Conservation (phyloP, 176 grass and related monocot species). For the Carex cristatella region DNA sequence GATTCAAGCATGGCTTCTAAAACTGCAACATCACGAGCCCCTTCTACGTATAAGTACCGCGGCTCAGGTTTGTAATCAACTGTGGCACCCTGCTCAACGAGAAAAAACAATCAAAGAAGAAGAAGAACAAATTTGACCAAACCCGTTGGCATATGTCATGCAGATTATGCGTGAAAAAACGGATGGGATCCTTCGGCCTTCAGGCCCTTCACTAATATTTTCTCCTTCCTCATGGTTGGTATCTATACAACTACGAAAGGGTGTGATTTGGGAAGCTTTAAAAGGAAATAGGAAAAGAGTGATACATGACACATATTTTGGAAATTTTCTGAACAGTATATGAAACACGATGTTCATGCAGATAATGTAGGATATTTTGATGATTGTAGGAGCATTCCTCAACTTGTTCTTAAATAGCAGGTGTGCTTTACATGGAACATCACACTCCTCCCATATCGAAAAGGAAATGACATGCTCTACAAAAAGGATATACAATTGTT, state of each 20-base stretch:
- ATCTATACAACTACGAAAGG: background rate
- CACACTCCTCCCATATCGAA: background rate
- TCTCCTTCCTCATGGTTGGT: background rate
- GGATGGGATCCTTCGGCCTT: background rate
- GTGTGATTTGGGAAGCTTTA: background rate
- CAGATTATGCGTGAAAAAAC: background rate
- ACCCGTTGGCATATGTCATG: background rate
- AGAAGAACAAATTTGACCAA: conserved; percentile 1
- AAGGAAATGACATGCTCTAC: background rate
- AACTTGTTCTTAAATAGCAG: too few relatives aligned
- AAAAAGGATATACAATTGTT: background rate
- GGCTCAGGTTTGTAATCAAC: conserved; percentile 49
- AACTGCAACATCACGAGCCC: conserved; percentile 78
- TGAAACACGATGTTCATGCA: background rate
- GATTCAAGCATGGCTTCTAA: conserved; percentile 94
- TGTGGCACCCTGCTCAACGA: conserved; percentile 36
- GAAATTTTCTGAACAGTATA: background rate
- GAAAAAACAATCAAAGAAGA: background rate
- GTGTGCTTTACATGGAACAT: background rate
- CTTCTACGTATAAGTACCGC: conserved; percentile 68
- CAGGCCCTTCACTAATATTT: background rate
- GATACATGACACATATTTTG: background rate
- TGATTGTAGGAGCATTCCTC: background rate
- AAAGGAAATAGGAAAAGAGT: background rate
- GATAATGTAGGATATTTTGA: background rate